Percentiles rank a stretch among this genome's conserved stretches.
These are phyloP conservation scores for Cynara cardunculus DNA, from an alignment of 129 eudicot genomes.

Conservation along the genomic window DNA sequence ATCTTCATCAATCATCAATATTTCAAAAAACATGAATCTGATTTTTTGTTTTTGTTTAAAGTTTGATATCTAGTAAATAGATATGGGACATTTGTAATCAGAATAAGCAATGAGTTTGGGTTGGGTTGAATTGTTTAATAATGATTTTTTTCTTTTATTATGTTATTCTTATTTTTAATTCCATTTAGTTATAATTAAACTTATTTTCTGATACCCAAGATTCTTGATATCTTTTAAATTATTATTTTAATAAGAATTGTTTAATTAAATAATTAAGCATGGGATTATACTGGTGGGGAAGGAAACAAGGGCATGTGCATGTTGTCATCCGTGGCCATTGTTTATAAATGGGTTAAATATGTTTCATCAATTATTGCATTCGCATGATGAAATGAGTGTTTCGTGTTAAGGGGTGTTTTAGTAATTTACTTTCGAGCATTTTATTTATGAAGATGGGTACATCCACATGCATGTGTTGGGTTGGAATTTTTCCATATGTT, in stretches of 20 bases:
- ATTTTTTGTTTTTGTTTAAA: not conserved
- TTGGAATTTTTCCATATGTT: not conserved
- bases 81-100: not conserved
- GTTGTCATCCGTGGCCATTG: slow-evolving; percentile 11
- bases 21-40: slow-evolving; percentile 31
- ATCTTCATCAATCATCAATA: slow-evolving; percentile 20
- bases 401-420: not conserved
- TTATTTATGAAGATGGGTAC: slow-evolving; percentile 20
- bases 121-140: no score
- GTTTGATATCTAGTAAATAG: not conserved
- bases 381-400: slow-evolving; percentile 3
- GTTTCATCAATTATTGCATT: slow-evolving; percentile 13
- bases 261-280: slow-evolving; percentile 12
- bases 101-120: no score
- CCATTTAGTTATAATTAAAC: no score
- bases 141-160: no score
- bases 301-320: slow-evolving; percentile 26
- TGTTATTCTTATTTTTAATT: no score
- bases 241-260: not conserved
- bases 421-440: not conserved
- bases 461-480: slow-evolving; percentile 21
- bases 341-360: not conserved
- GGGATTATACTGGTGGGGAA: slow-evolving; percentile 10
- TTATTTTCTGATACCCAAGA: not conserved
- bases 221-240: slow-evolving; percentile 13